Base-by-base conservation (phyloP, 139 green algal genomes). In the Tetradesmus lagerheimii region DNA sequence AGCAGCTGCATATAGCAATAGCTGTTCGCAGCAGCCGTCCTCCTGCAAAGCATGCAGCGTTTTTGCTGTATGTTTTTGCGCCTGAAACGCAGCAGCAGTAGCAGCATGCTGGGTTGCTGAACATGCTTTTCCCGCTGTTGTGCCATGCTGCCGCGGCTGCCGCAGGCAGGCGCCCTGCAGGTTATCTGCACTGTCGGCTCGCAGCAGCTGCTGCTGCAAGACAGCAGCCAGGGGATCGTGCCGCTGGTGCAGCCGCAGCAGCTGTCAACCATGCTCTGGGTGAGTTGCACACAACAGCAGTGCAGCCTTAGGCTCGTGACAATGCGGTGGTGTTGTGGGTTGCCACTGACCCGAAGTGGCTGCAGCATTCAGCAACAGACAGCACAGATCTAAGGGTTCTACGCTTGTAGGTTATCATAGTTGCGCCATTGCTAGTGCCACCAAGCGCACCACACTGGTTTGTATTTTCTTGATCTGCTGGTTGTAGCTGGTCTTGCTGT, bases 211-310 rank as follows among this genome's bases (percentile, higher is more conserved):
- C 12, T 88, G 64, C 62, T 47, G 62, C 29, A 88, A 12, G 35
- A 35, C 67, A 78, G 67, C 67, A 78, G 67, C n/a, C n/a, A 23
- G n/a, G 31, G 29, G 1, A 78, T 6, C 4, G 37, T 15, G 37
- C 76, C n/a, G 38, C 81, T 37, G 62, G 35, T 80, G 27, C 35
- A 88, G 64, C 83, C 83, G 1, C 83, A 88, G 83, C 83, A 88
- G 83, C 83, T 88, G 83, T 88, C 83, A 15, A 88, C 37, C 23
- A 80, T 88, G 50, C 18, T 34, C 3, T 88, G 83, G 83, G 83
- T 88, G 39, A 88, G 83, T 80, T 34, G 1, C 2, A 27, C 15
- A 11, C 47, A 12, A 31, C 11, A 45, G 31, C 31, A 41, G 6
- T 35, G 31, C 6, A 14, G n/a, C 45, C 75, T n/a, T 43, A n/a